Base-by-base conservation (phyloP, 306 rosid species). In the Potentilla sterilis region DNA sequence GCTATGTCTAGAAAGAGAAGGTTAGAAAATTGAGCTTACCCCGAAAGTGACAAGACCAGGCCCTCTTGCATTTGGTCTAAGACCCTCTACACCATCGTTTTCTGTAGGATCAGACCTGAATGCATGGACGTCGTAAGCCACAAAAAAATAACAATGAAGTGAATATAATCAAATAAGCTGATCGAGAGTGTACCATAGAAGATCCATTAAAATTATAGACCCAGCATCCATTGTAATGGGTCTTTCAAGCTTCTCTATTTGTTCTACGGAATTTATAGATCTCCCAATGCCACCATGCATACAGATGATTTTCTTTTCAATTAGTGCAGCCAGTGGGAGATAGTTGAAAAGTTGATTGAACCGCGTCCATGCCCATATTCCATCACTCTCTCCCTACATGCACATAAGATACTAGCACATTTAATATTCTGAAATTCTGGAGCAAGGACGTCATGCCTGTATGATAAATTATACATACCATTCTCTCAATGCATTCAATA, bases 221-320 rank as follows among this genome's bases (percentile, higher is more conserved):
- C 99, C 99, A 72, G 99, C 98, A 82, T 96, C 99, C 99, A 96
- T 96, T 64, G 97, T 96, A 80, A 96, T 90, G 72, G 99, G 99
- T 81, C 99, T 90, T 83, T 92, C 97, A 49, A 96, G 95, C 91
- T 90, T 96, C 85, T 96, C 99, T 79, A 96, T 96, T 79, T 96
- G 99, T 78, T 92, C 99, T 76, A 92, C 91, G 9, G 99, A 89
- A 79, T 86, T 35, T 83, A 96, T 96, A 51, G 99, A 96, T 78
- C 99, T 91, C 82, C 99, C 99, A 66, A 96, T 96, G 82, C 99
- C 99, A 81, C 99, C 99, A 76, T 96, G 99, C 99, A 96, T 96
- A 78, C 99, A 96, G 77, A 96, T 92, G 57, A 96, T 96, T 86
- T 96, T 96, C 96, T 89, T 96, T 85, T 96, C 99, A 85, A 96